Conservation (phyloP, 805 yeast genomes). For the Ogataea pignaliae region DNA sequence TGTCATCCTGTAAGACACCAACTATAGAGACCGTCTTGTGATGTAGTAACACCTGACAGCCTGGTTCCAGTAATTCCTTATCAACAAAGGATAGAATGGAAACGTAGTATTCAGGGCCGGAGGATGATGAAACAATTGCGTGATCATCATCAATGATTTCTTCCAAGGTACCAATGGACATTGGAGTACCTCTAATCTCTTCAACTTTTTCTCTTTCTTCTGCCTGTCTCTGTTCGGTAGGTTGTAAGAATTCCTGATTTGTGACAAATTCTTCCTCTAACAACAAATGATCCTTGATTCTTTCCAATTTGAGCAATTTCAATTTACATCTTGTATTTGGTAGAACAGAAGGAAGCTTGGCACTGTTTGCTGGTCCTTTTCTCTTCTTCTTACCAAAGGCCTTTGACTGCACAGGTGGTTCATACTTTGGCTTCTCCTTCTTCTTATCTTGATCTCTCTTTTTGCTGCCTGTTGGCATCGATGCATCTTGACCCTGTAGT, state of each 20-base stretch:
- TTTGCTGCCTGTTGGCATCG: slow-evolving; percentile 30
- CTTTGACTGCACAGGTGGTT: slow-evolving; percentile 90
- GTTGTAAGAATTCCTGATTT: slow-evolving; percentile 90
- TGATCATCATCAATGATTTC: slow-evolving; percentile 98
- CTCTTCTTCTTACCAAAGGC: slow-evolving; percentile 89
- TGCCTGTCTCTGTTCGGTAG: slow-evolving; percentile 93
- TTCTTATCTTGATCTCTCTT: slow-evolving; percentile 39
- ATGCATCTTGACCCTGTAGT: slow-evolving; percentile 31
- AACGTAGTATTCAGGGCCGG: slow-evolving; percentile 97
- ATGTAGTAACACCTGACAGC: slow-evolving; percentile 91
- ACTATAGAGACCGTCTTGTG: slow-evolving; percentile 94
- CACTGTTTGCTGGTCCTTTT: slow-evolving; percentile 84
- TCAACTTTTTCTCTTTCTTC: slow-evolving; percentile 95
- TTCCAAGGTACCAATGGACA: slow-evolving; percentile 94
- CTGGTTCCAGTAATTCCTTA: slow-evolving; percentile 92
- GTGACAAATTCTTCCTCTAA: slow-evolving; percentile 95
- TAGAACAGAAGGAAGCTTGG: slow-evolving; percentile 68
- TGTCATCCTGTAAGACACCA: slow-evolving; percentile 97
- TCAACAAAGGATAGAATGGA: slow-evolving; percentile 95
- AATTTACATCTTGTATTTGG: slow-evolving; percentile 94
- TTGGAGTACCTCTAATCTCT: slow-evolving; percentile 92
- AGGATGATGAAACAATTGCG: slow-evolving; percentile 92
- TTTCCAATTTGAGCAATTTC: slow-evolving; percentile 84
- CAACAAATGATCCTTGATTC: slow-evolving; percentile 92
- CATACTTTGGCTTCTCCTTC: slow-evolving; percentile 92